Evolutionary conservation across 176 grass and related monocot genomes (phyloP).

Genomic region (Luzula sylvatica): DNA sequence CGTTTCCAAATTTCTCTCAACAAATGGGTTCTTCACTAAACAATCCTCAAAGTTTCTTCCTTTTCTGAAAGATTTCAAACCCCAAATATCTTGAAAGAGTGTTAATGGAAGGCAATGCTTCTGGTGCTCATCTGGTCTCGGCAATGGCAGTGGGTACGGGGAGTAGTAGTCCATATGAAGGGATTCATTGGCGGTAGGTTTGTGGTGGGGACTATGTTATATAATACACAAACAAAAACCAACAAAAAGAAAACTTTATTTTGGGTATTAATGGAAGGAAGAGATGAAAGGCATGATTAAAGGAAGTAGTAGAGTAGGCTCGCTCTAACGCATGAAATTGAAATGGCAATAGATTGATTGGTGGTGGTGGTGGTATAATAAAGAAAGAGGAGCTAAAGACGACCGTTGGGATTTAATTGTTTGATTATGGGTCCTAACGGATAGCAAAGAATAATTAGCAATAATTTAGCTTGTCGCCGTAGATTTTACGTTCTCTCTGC

Average conservation of each 20-base stretch:
- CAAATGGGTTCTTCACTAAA: constrained; percentile 18
- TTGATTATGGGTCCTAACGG: constrained; percentile 10
- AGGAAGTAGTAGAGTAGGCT: constrained; percentile 3
- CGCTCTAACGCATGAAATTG: constrained; percentile 19
- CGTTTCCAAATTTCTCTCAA: constrained; percentile 6
- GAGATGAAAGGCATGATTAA: not conserved
- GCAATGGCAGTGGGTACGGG: constrained; percentile 1
- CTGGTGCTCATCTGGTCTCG: constrained; percentile 3
- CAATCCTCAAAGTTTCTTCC: constrained; percentile 1
- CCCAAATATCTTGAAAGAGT: constrained; percentile 11
- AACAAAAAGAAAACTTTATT: not conserved
- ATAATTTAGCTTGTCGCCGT: constrained; percentile 14
- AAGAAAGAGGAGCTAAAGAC: constrained; percentile 9
- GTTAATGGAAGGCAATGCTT: constrained; percentile 23
- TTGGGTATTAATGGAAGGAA: constrained; percentile 16
- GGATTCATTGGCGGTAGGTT: constrained; percentile 13
- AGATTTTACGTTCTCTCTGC: constrained; percentile 16
- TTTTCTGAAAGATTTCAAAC: constrained; percentile 5
- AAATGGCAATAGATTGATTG: too few relatives aligned
- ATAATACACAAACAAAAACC: not conserved
- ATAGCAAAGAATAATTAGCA: constrained; percentile 6
- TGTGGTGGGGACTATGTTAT: constrained; percentile 17
- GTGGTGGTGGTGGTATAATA: constrained; percentile 10
- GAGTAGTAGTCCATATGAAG: constrained; percentile 26
- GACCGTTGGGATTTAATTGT: constrained; percentile 25